Conservation (phyloP, 2,329 filamentous ascomycete species). For the Fusarium verrucosum region DNA sequence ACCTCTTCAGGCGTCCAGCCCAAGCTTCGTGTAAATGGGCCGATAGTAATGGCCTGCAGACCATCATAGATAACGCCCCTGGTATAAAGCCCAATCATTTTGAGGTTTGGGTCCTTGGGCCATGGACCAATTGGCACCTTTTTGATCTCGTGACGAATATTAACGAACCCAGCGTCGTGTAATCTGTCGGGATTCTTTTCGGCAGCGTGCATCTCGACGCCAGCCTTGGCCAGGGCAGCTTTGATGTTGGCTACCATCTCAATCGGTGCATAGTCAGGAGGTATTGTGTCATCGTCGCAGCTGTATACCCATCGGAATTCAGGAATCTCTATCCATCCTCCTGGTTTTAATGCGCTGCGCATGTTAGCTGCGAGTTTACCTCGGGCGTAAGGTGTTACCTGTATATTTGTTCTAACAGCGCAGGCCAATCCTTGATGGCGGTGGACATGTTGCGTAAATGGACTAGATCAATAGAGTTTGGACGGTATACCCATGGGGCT, state of each 20-base stretch:
- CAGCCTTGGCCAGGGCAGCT: constrained; percentile 44
- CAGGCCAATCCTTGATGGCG: constrained; percentile 40
- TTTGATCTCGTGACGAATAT: constrained; percentile 51
- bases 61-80: constrained; percentile 45
- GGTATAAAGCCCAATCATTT: constrained; percentile 54
- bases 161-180: constrained; percentile 52
- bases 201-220: constrained; percentile 46
- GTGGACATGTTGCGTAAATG: constrained; percentile 52
- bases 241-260: constrained; percentile 45
- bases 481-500: constrained; percentile 43
- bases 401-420: constrained; percentile 35
- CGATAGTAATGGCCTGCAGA: constrained; percentile 47
- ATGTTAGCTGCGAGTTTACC: not conserved
- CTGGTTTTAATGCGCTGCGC: constrained; percentile 50
- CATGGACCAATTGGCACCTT: constrained; percentile 60
- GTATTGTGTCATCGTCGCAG: constrained; percentile 46
- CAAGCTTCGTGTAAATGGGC: constrained; percentile 48
- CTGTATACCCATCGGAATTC: constrained; percentile 43
- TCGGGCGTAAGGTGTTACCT: constrained; percentile 4
- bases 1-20: constrained; percentile 49
- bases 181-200: constrained; percentile 45
- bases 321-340: constrained; percentile 58
- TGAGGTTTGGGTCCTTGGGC: constrained; percentile 57
- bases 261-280: constrained; percentile 40
- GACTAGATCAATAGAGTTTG: constrained; percentile 43